Conservation (phyloP, 192 early-diverging fungal genomes). For the Paraglomus brasilianum region DNA sequence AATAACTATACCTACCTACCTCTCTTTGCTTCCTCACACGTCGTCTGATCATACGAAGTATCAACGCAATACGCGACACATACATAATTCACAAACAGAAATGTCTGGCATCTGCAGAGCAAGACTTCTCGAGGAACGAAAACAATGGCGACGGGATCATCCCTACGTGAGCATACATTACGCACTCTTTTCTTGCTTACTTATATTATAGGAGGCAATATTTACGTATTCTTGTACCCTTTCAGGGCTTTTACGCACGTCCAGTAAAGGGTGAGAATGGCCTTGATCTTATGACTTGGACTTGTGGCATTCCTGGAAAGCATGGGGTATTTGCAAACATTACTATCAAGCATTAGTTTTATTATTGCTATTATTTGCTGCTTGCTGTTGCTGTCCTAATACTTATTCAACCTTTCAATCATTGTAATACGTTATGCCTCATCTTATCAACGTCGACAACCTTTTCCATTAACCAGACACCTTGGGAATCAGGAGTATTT, state of each 20-base stretch:
- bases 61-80: too few relatives aligned
- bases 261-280: conserved; percentile 83
- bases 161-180: conserved; percentile 52
- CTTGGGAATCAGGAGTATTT: conserved; percentile 91
- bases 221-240: conserved; percentile 18
- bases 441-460: neutral
- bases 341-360: neutral
- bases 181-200: neutral
- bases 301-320: conserved; percentile 53
- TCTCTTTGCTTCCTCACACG: too few relatives aligned
- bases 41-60: neutral
- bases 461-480: conserved; percentile 46
- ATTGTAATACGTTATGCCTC: neutral
- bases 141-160: conserved; percentile 98
- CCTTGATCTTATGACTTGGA: conserved; percentile 85
- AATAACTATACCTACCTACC: too few relatives aligned
- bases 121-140: conserved; percentile 89
- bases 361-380: neutral
- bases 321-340: conserved; percentile 36
- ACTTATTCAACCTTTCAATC: neutral
- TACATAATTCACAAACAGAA: conserved; percentile 8
- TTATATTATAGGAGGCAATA: conserved; percentile 14
- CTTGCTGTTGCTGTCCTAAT: neutral
- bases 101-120: conserved; percentile 73
- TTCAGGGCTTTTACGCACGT: conserved; percentile 86